These are phyloP conservation scores for Aspergillus ellipticus DNA, from an alignment of 495 filamentous ascomycete species.

Conservation along the genomic window DNA sequence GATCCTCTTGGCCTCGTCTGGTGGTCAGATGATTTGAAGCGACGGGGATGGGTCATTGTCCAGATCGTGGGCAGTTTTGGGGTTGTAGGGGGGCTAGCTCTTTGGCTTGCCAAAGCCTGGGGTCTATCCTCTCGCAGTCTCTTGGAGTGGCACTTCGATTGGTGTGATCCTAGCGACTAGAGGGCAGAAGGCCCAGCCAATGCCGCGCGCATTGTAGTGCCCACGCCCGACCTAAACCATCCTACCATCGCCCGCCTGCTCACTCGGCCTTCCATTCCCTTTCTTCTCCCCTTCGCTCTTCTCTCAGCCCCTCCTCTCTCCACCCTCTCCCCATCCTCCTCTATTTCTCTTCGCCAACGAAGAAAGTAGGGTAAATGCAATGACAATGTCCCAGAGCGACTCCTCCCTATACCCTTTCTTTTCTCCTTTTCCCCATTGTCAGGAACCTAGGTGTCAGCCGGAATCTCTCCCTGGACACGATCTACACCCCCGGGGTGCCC, in stretches of 20 bases:
- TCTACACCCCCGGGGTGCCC: too few relatives aligned
- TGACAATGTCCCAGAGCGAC: background rate
- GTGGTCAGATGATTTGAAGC: conserved; percentile 63
- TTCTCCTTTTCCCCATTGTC: background rate
- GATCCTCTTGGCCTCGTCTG: conserved; percentile 77
- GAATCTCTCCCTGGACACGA: background rate
- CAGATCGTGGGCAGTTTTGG: conserved; percentile 76
- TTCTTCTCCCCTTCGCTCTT: too few relatives aligned
- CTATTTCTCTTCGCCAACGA: background rate
- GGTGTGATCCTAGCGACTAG: conserved; percentile 17
- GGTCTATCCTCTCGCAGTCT: conserved; percentile 35
- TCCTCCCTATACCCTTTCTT: background rate
- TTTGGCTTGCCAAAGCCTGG: conserved; percentile 56
- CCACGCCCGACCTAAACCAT: background rate
- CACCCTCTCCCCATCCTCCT: background rate
- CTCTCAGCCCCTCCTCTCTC: background rate
- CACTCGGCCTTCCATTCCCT: background rate
- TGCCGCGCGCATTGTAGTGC: background rate
- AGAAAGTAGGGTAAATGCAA: background rate
- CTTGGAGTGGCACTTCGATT: conserved; percentile 37
- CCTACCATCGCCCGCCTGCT: background rate
- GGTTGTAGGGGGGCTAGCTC: conserved; percentile 66
- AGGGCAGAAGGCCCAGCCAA: background rate
- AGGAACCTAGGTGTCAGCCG: background rate
- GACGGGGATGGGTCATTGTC: conserved; percentile 64